These are phyloP conservation scores for Phytophthora nicotianae DNA, from an alignment of 352 stramenopile species.

Conservation along the genomic window DNA sequence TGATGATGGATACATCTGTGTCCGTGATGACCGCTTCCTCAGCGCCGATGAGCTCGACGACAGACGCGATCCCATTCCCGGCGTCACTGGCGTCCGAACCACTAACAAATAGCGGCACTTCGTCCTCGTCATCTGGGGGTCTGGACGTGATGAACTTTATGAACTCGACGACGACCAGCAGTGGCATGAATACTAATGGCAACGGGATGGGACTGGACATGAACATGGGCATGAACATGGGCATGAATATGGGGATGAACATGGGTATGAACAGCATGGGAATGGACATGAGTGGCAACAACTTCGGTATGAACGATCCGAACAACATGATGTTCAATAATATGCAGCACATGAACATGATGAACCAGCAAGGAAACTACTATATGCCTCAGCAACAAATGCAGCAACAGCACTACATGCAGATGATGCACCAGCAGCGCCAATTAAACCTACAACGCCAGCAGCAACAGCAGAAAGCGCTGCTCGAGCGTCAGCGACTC, in stretches of 20 bases:
- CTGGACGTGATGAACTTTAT: conserved; percentile 48
- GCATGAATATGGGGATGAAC: conserved; percentile 62
- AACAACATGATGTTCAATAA: conserved; percentile 79
- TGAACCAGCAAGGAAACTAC: conserved; percentile 72
- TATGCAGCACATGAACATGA: conserved; percentile 79
- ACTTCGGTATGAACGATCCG: conserved; percentile 54
- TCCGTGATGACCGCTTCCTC: conserved; percentile 39
- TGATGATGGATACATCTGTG: conserved; percentile 34
- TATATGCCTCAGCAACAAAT: conserved; percentile 75
- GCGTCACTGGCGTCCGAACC: conserved; percentile 70
- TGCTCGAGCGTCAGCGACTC: conserved; percentile 38
- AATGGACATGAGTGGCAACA: conserved; percentile 70
- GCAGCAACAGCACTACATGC: conserved; percentile 85
- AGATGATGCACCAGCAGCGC: conserved; percentile 48
- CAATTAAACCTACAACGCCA: conserved; percentile 43
- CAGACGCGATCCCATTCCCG: conserved; percentile 79
- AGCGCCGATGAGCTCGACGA: conserved; percentile 34
- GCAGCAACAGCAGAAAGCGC: conserved; percentile 44
- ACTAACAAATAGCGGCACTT: conserved; percentile 30
- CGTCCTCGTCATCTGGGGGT: conserved; percentile 54
- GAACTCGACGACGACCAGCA: conserved; percentile 38
- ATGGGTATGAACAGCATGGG: conserved; percentile 58
- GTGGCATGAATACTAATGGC: conserved; percentile 24
- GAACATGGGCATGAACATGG: conserved; percentile 56
- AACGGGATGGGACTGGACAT: conserved; percentile 44